These are phyloP conservation scores for Hyaloscypha finlandica DNA, from an alignment of 495 filamentous ascomycete genomes.

Conservation along the genomic window DNA sequence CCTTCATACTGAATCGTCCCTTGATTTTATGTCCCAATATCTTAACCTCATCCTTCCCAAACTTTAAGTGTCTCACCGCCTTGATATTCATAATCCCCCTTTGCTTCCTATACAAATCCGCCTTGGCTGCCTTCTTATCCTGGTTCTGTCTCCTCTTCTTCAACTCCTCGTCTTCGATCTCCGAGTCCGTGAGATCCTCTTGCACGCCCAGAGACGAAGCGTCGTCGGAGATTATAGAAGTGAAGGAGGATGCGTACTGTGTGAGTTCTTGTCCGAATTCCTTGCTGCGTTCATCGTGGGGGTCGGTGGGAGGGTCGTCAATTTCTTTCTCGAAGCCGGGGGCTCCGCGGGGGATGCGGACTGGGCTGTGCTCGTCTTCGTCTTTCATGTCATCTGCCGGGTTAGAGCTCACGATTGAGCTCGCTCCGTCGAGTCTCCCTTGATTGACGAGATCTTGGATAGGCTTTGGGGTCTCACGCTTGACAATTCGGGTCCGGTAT, in stretches of 20 bases:
- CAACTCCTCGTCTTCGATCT: constrained; percentile 20
- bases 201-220: neutral
- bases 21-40: constrained; percentile 17
- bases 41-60: constrained; percentile 16
- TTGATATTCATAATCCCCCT: constrained; percentile 18
- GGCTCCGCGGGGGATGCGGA: constrained; percentile 5
- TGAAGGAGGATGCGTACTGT: neutral
- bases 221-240: constrained; percentile 1
- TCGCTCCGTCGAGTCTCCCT: constrained; percentile 10
- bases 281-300: neutral
- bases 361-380: constrained; percentile 2
- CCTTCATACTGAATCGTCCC: constrained; percentile 14
- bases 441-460: constrained; percentile 12
- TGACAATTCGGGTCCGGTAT: constrained; percentile 14
- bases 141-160: constrained; percentile 21
- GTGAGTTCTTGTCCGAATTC: constrained; percentile 15
- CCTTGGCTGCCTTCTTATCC: constrained; percentile 10
- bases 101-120: constrained; percentile 15
- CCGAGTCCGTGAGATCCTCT: constrained; percentile 19
- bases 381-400: neutral
- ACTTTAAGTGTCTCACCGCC: constrained; percentile 13
- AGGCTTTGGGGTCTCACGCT: constrained; percentile 7
- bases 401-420: neutral
- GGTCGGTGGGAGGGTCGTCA: neutral
- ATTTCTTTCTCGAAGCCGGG: constrained; percentile 15